Base-by-base conservation (phyloP, 2,329 filamentous ascomycete species). In the Pseudogymnoascus verrucosus region DNA sequence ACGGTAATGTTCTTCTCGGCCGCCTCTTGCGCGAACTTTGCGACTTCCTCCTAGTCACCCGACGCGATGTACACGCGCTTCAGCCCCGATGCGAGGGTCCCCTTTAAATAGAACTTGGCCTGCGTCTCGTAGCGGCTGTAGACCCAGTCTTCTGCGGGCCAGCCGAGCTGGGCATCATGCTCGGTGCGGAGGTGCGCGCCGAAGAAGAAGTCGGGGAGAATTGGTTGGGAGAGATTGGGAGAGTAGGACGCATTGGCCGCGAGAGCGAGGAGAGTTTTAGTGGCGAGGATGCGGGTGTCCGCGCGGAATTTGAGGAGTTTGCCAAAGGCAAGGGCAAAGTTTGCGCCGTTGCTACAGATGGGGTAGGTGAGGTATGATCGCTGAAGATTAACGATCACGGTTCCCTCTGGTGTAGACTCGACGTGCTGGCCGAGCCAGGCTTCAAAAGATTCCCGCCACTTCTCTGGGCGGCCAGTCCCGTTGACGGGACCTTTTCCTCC, bases 341-440 rank as follows among this genome's bases (percentile, higher is more conserved):
- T 61, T 19, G 64, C 64, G 10, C 64, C 66, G 26, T 70, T 67
- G 5, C 42, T 64, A 51, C 67, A 64, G 10, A 69, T 66, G 4
- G 69, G 68, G 34, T 70, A 71, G 26, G 66, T 62, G n/a, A 71
- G 39, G 34, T 69, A 68, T 19, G 68, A 69, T 14, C 67, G 60
- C 31, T 64, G 65, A 8, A 71, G 65, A 7, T 67, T 61, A 26
- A 71, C 51, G 11, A 69, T 51, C 7, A 68, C 51, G 2, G 68
- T 68, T 23, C 59, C 34, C 59, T 60, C 34, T 63, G 65, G 60
- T 74, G 71, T 6, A 93, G 97, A 73, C 83, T 97, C 8, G 91
- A 93, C 68, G 91, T 97, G 19, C 81, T 98, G 61, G 96, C 91
- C 0, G 84, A 89, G 64, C 93, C 93, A 0, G 86, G 84, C 67